Percentiles rank a stretch among this genome's conserved stretches.
Evolutionary conservation across 306 rosid species (phyloP).

Genomic region (Quercus agrifolia): DNA sequence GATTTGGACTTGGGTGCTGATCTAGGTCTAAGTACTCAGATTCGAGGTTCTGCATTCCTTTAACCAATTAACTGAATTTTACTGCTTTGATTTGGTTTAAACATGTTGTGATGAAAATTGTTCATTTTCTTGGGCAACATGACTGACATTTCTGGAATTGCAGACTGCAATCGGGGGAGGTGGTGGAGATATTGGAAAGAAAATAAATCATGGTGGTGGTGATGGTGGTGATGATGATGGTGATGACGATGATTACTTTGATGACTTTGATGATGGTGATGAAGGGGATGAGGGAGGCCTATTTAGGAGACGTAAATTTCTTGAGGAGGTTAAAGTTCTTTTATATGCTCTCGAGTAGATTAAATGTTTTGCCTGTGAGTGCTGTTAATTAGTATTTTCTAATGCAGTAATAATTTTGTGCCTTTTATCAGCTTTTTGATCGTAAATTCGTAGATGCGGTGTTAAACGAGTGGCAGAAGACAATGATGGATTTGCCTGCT

Average conservation of each 20-base stretch:
- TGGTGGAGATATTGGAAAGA: slow-evolving; percentile 91
- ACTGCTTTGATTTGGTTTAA: background rate
- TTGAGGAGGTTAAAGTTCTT: slow-evolving; percentile 76
- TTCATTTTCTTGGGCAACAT: background rate
- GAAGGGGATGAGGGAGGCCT: slow-evolving; percentile 98
- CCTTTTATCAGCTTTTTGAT: slow-evolving; percentile 77
- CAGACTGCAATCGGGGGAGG: slow-evolving; percentile 95
- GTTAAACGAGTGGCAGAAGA: slow-evolving; percentile 91
- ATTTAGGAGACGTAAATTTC: slow-evolving; percentile 75
- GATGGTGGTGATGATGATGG: slow-evolving; percentile 96
- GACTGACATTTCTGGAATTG: slow-evolving; percentile 13
- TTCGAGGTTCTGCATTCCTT: background rate
- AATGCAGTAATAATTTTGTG: slow-evolving; percentile 24
- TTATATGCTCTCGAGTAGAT: background rate
- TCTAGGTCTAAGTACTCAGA: background rate
- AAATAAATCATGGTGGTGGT: slow-evolving; percentile 84
- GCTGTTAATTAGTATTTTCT: slow-evolving; percentile 19
- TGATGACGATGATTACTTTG: slow-evolving; percentile 94
- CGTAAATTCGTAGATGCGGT: slow-evolving; percentile 96
- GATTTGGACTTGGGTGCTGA: background rate
- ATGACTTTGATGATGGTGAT: slow-evolving; percentile 94
- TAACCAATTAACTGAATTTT: background rate
- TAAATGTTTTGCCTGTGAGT: background rate
- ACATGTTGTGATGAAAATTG: background rate
- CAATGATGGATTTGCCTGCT: slow-evolving; percentile 97